A percentile compares a stretch with the other conserved stretches of the same genome.
Evolutionary conservation across 2,329 filamentous ascomycete species (phyloP).

Genomic region (Botryotinia globosa): DNA sequence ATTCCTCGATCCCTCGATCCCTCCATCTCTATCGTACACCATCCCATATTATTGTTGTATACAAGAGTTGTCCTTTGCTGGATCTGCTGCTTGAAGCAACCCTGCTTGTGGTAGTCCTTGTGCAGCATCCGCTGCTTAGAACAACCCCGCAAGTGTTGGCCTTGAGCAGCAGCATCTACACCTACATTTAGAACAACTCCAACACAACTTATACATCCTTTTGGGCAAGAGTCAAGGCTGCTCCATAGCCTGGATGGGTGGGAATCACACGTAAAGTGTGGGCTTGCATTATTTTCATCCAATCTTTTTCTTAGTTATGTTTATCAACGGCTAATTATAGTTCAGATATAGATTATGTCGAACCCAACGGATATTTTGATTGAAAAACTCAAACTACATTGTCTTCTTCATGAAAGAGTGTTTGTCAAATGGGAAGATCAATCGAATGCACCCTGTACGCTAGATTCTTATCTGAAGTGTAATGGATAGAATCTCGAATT

Average conservation of each 20-base stretch:
- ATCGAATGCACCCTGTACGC: neutral
- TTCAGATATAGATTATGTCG: neutral
- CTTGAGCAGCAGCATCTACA: too few species aligned
- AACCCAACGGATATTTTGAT: neutral
- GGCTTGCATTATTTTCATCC: neutral
- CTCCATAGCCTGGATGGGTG: slow-evolving; percentile 13
- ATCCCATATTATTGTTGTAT: too few species aligned
- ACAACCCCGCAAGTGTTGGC: too few species aligned
- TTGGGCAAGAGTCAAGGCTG: slow-evolving; percentile 3
- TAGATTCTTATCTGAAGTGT: neutral
- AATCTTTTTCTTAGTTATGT: neutral
- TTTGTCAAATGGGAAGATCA: slow-evolving; percentile 7
- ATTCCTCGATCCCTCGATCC: too few species aligned
- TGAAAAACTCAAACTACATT: neutral
- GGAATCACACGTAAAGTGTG: slow-evolving; percentile 10
- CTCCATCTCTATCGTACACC: too few species aligned
- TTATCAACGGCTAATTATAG: neutral
- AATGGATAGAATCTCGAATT: neutral
- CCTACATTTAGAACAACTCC: too few species aligned
- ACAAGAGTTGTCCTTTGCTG: too few species aligned
- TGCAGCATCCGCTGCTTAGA: too few species aligned
- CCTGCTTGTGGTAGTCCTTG: neutral
- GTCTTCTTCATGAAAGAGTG: slow-evolving; percentile 3
- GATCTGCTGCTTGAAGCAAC: neutral
- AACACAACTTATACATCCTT: neutral